Evolutionary conservation across 108 stramenopile genomes (phyloP).

Genomic region (Chaetoceros tenuissimus): DNA sequence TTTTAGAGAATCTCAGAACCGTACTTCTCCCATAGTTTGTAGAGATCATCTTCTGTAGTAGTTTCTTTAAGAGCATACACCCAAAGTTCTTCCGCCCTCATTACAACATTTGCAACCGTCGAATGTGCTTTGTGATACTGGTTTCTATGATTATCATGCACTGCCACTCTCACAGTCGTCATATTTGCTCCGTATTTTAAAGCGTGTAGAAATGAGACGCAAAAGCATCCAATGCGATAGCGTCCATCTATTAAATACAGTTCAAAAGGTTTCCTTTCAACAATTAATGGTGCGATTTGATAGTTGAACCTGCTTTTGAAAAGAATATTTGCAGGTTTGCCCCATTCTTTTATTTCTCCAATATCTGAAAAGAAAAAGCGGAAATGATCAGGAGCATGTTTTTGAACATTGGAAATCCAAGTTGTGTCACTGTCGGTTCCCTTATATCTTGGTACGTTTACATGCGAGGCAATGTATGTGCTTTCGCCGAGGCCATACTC

Average conservation of each 20-base stretch:
- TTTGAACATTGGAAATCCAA: slow-evolving; percentile 8
- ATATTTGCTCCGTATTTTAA: too few species aligned
- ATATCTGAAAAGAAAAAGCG: slow-evolving; percentile 12
- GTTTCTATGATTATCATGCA: too few species aligned
- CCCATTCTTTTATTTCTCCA: slow-evolving; percentile 5
- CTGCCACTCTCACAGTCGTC: too few species aligned
- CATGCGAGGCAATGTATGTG: slow-evolving; percentile 1
- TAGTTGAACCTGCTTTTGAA: too few species aligned
- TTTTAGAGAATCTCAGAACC: too few species aligned
- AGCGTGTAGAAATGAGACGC: slow-evolving; percentile 5
- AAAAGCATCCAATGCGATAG: slow-evolving; percentile 8
- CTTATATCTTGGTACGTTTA: slow-evolving; percentile 9
- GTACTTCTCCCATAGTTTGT: too few species aligned
- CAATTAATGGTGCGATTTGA: slow-evolving; percentile 5
- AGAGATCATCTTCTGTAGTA: slow-evolving; percentile 16
- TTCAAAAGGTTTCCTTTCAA: slow-evolving; percentile 11
- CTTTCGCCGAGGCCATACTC: slow-evolving; percentile 15
- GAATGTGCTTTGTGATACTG: neutral
- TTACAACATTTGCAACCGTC: slow-evolving; percentile 8
- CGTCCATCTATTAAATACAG: slow-evolving; percentile 15
- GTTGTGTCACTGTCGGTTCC: slow-evolving; percentile 10
- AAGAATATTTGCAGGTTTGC: slow-evolving; percentile 1
- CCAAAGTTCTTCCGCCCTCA: slow-evolving; percentile 1
- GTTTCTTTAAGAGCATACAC: slow-evolving; percentile 14
- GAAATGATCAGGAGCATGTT: slow-evolving; percentile 5